Conservation (phyloP, 164 flowering plant genomes). For the Macadamia integrifolia region DNA sequence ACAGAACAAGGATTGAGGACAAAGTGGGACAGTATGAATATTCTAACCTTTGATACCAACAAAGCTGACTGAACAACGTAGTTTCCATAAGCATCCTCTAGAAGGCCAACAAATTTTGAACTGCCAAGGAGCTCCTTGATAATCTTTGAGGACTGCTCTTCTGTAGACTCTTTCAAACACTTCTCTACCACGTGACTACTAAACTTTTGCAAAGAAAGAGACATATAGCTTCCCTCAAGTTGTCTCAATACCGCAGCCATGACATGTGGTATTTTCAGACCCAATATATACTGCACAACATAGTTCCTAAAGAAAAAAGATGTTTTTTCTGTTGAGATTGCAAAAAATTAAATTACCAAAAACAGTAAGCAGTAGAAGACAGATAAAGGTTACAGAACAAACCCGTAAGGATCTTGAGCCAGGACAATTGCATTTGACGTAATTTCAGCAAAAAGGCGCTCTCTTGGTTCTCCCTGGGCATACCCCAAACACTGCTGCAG, state of each 20-base stretch:
- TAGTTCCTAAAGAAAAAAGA: conserved; percentile 26
- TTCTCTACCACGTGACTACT: conserved; percentile 61
- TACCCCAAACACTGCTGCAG: conserved; percentile 25
- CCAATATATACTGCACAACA: conserved; percentile 33
- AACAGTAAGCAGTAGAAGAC: background rate
- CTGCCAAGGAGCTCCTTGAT: conserved; percentile 31
- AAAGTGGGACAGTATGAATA: background rate
- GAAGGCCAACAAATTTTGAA: conserved; percentile 20
- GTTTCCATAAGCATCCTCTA: conserved; percentile 43
- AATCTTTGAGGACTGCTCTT: conserved; percentile 12
- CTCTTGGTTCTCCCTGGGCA: conserved; percentile 20
- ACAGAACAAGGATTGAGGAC: background rate
- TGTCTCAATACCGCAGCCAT: conserved; percentile 19
- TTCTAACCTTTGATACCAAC: conserved; percentile 32
- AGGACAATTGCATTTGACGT: conserved; percentile 23
- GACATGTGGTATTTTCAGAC: conserved; percentile 9
- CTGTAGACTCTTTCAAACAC: conserved; percentile 24
- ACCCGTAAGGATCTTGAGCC: conserved; percentile 38
- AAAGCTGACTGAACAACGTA: conserved; percentile 43
- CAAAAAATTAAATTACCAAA: background rate
- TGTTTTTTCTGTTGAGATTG: background rate
- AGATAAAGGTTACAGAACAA: conserved; percentile 1
- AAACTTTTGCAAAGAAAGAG: conserved; percentile 35
- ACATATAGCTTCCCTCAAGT: conserved; percentile 24
- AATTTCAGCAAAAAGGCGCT: conserved; percentile 22